Evolutionary conservation across 2,329 filamentous ascomycete genomes (phyloP).

Genomic region (Cladophialophora bantiana): DNA sequence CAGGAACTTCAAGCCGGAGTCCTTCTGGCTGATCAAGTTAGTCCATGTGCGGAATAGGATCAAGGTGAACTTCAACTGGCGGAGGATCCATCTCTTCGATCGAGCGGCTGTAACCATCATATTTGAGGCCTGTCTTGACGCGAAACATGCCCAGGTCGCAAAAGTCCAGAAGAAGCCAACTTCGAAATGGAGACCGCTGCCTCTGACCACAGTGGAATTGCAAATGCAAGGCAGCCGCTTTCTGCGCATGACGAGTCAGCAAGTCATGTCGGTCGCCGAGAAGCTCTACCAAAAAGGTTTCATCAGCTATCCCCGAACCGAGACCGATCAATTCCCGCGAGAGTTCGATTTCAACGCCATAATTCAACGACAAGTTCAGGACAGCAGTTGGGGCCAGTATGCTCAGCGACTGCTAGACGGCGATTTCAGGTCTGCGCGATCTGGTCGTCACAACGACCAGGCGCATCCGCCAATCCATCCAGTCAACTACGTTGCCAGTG

Average conservation of each 20-base stretch:
- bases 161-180: conserved; percentile 91
- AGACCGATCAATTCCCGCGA: conserved; percentile 93
- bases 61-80: conserved; percentile 85
- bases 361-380: conserved; percentile 82
- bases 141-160: conserved; percentile 77
- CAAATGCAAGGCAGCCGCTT: conserved; percentile 94
- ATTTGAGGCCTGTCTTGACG: conserved; percentile 81
- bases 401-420: conserved; percentile 70
- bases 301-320: conserved; percentile 96
- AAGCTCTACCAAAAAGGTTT: conserved; percentile 90
- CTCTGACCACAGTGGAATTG: conserved; percentile 92
- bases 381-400: conserved; percentile 78
- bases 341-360: conserved; percentile 83
- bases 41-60: conserved; percentile 78
- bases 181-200: conserved; percentile 91
- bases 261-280: conserved; percentile 87
- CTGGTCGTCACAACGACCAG: conserved; percentile 90
- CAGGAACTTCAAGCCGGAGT: conserved; percentile 88
- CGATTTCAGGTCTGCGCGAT: conserved; percentile 79
- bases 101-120: conserved; percentile 79
- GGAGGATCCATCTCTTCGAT: conserved; percentile 83
- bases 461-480: conserved; percentile 97
- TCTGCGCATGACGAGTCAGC: conserved; percentile 86
- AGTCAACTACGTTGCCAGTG: conserved; percentile 77
- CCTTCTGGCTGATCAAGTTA: conserved; percentile 91